Base-by-base conservation (phyloP, 2,329 filamentous ascomycete species). In the Pseudogymnoascus sp. region DNA sequence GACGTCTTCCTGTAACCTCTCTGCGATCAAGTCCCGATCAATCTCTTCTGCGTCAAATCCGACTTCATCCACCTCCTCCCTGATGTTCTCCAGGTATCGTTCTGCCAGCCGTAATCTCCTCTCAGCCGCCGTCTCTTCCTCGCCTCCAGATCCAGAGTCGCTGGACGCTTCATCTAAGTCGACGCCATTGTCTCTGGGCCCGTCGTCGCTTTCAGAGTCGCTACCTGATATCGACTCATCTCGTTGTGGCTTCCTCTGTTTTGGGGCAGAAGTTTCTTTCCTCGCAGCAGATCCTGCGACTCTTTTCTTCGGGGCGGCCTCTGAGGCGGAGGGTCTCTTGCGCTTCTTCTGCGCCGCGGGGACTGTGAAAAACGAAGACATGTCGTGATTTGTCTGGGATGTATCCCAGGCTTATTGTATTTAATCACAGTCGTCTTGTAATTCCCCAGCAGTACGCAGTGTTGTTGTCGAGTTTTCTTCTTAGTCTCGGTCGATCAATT, bases 301-400 rank as follows among this genome's bases (percentile, higher is more conserved):
- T 73, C 83, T 79, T 72, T 87, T 88, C 74, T 86, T 86, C 1
- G 84, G 81, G 5, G 75, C 49, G 5, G 75, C 49, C 60, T 85
- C 81, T 14, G 78, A 72, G 26, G 81, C 80, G 63, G 78, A 75
- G 6, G 79, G 71, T 65, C 92, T 83, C 81, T 97, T 97, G 70
- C 94, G 83, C 82, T 97, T 97, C 78, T 90, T 91, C 72, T 93
- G 89, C 60, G 89, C 88, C 41, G 89, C 89, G 5, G 94, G 92
- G 39, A 88, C 80, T 60, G 92, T 96, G 77, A 99, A 99, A 77
- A 97, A 99, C 39, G 92, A 96, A 71, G 93, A 96, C 92, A 96
- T 95, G 60, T 35, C 26, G 29, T 66, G 58, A 58, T 58, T 58
- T 29, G 16, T 59, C 39, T 37, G 43, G 43, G 38, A 39, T 60